A percentile compares a stretch with the other conserved stretches of the same genome.
These are phyloP conservation scores for Vitis cinerea DNA, from an alignment of 164 flowering plant genomes.

Conservation along the genomic window DNA sequence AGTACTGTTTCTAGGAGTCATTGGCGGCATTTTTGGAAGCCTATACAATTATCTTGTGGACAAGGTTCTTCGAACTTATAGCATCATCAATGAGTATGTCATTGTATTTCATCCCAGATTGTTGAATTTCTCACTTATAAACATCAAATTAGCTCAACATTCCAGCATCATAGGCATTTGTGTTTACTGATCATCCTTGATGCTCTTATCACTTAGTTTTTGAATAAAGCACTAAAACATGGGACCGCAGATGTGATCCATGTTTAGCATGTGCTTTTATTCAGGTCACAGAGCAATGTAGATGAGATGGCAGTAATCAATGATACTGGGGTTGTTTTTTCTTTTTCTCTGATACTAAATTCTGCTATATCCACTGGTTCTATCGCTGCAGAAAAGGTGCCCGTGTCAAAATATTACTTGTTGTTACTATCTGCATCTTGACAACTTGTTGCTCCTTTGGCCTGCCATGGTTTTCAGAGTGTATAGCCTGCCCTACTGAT, in stretches of 20 bases:
- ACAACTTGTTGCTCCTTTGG: conserved; percentile 27
- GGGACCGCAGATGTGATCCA: background rate
- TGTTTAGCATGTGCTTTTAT: background rate
- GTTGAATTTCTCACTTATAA: background rate
- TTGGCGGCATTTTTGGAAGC: conserved; percentile 36
- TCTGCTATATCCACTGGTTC: background rate
- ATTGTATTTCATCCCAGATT: background rate
- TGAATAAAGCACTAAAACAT: background rate
- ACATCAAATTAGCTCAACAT: background rate
- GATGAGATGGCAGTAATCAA: background rate
- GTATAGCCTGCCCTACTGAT: conserved; percentile 27
- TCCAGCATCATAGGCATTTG: background rate
- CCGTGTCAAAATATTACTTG: conserved; percentile 21
- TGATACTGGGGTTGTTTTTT: background rate
- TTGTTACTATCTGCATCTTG: conserved; percentile 20
- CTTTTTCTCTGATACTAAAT: background rate
- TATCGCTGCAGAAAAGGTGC: conserved; percentile 32
- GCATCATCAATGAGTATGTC: conserved; percentile 33
- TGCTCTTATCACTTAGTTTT: background rate
- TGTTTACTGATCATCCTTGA: background rate
- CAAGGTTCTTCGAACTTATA: conserved; percentile 34
- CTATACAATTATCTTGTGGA: conserved; percentile 29
- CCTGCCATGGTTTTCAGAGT: conserved; percentile 28
- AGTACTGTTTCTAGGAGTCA: conserved; percentile 23
- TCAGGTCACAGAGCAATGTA: background rate